phyloP scores from a whole-genome alignment of 768 basidiomycete species.

The Amanita muscaria region DNA sequence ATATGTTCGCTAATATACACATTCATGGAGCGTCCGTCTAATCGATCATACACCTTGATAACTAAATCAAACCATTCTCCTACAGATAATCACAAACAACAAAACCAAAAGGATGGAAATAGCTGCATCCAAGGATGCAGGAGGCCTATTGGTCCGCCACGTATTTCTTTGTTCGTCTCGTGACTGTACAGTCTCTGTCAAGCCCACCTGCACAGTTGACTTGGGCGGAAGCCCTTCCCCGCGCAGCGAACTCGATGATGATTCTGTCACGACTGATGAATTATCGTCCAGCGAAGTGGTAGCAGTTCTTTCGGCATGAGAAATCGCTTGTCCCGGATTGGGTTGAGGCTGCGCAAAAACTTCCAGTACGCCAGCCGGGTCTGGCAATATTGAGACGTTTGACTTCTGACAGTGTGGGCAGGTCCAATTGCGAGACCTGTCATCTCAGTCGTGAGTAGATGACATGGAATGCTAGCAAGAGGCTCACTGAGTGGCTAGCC shows the following conservation, averaged over 20 bases:
- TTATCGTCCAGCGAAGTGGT: no score
- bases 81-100: constrained; percentile 58
- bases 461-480: neutral
- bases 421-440: constrained; percentile 71
- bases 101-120: constrained; percentile 67
- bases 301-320: no score
- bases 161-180: neutral
- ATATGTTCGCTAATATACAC: neutral
- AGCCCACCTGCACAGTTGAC: no score
- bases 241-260: no score
- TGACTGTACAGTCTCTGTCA: no score
- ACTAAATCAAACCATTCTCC: constrained; percentile 34
- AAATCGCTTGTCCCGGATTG: no score
- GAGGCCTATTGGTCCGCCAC: constrained; percentile 32
- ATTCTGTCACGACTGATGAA: no score
- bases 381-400: constrained; percentile 66
- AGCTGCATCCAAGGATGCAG: constrained; percentile 61
- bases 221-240: no score
- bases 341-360: no score
- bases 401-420: constrained; percentile 65
- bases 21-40: constrained; percentile 2
- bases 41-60: constrained; percentile 6
- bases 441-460: neutral
- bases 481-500: constrained; percentile 67
- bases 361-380: constrained; percentile 47